These are phyloP conservation scores for Kodamaea suecica DNA, from an alignment of 1,139 yeast genomes.

Conservation along the genomic window DNA sequence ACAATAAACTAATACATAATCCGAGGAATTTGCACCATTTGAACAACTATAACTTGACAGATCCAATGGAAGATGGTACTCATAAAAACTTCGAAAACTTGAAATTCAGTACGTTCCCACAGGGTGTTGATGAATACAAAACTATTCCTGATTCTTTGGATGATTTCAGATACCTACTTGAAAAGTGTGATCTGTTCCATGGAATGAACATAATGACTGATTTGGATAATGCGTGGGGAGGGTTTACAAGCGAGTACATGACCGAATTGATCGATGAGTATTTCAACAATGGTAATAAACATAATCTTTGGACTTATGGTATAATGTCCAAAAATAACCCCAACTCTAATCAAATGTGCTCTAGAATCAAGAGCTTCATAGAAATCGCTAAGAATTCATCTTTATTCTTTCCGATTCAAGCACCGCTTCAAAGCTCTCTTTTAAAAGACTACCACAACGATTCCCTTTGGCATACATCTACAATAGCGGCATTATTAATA, in stretches of 20 bases:
- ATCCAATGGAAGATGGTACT: constrained; percentile 14
- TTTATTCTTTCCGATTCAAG: constrained; percentile 48
- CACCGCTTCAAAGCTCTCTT: constrained; percentile 2
- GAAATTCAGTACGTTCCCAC: constrained; percentile 24
- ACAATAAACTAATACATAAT: constrained; percentile 61
- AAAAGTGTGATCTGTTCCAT: constrained; percentile 68
- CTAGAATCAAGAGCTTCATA: constrained; percentile 47
- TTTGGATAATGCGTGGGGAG: constrained; percentile 81
- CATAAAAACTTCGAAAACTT: constrained; percentile 31
- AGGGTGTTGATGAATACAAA: constrained; percentile 32
- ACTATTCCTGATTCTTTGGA: constrained; percentile 45
- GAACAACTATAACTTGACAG: constrained; percentile 49
- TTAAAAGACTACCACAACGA: constrained; percentile 14
- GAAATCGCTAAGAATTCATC: constrained; percentile 47
- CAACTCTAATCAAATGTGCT: constrained; percentile 16
- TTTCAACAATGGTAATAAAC: constrained; percentile 53
- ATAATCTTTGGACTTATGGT: constrained; percentile 44
- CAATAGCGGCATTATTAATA: constrained; percentile 28
- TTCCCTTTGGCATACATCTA: constrained; percentile 44
- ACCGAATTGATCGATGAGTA: constrained; percentile 66
- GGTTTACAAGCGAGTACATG: constrained; percentile 56
- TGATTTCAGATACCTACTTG: constrained; percentile 61
- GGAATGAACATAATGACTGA: constrained; percentile 73
- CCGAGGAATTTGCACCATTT: constrained; percentile 58
- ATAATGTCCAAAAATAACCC: constrained; percentile 4